phyloP scores from a whole-genome alignment of 805 yeast species.

The Kazachstania kunashirensis region DNA sequence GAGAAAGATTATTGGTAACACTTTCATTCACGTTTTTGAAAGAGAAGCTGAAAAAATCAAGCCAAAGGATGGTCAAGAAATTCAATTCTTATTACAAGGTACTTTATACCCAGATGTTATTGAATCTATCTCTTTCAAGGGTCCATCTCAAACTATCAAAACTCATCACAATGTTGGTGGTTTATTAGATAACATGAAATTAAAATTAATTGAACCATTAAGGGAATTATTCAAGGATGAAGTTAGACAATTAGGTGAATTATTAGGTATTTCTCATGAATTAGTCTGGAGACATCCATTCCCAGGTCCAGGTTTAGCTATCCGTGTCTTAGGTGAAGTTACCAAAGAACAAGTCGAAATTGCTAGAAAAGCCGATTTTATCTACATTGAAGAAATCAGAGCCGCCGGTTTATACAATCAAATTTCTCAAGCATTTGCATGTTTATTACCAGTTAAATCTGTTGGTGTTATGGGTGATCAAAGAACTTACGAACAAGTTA shows the following conservation, averaged over 20 bases:
- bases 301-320: conserved; percentile 99
- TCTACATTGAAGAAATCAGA: conserved; percentile 92
- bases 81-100: conserved; percentile 91
- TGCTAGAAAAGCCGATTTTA: conserved; percentile 94
- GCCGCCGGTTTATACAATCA: conserved; percentile 85
- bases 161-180: conserved; percentile 99
- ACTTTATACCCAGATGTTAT: conserved; percentile 97
- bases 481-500: conserved; percentile 98
- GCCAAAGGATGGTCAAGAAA: conserved; percentile 81
- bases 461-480: conserved; percentile 99
- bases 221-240: conserved; percentile 98
- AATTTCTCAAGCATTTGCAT: conserved; percentile 97
- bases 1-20: conserved; percentile 97
- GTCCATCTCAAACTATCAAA: conserved; percentile 98
- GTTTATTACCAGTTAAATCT: conserved; percentile 90
- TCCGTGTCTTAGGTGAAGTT: conserved; percentile 95
- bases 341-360: conserved; percentile 87
- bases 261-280: conserved; percentile 91
- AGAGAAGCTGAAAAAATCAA: conserved; percentile 86
- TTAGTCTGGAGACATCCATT: conserved; percentile 99
- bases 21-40: conserved; percentile 94
- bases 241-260: conserved; percentile 91
- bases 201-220: conserved; percentile 95
- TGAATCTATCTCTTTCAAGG: conserved; percentile 97
- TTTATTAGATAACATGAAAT: conserved; percentile 92